phyloP scores from a whole-genome alignment of 1,284 basidiomycete genomes.

The Cutaneotrichosporon spelunceum region DNA sequence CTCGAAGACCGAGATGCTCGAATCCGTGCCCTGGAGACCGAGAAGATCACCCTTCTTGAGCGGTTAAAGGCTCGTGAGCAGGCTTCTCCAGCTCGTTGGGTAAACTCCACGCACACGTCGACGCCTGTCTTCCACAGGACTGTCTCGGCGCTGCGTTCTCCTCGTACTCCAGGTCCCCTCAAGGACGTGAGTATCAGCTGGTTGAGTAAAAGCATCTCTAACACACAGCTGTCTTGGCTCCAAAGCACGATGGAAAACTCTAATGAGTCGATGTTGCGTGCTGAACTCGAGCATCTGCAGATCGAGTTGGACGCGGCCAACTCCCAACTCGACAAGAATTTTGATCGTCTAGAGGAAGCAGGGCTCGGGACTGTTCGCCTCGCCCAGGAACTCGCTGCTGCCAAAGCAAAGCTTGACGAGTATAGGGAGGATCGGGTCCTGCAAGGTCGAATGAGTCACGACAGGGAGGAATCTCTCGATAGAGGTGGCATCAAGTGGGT shows the following conservation, averaged over 20 bases:
- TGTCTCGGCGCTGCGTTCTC: constrained; percentile 40
- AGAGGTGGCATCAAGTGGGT: constrained; percentile 13
- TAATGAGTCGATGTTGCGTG: constrained; percentile 47
- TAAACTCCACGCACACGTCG: constrained; percentile 10
- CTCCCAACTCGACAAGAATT: constrained; percentile 53
- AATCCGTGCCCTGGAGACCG: constrained; percentile 43
- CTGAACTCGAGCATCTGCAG: constrained; percentile 52
- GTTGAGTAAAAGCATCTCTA: background rate
- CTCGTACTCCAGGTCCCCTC: constrained; percentile 46
- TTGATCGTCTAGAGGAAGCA: constrained; percentile 51
- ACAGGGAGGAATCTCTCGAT: constrained; percentile 21
- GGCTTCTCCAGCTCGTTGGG: constrained; percentile 11
- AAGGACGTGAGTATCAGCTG: constrained; percentile 38
- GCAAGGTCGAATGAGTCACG: constrained; percentile 31
- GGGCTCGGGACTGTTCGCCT: constrained; percentile 49
- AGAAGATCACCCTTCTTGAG: constrained; percentile 39
- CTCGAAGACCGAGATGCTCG: constrained; percentile 39
- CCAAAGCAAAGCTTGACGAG: constrained; percentile 41
- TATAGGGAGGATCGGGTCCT: constrained; percentile 48
- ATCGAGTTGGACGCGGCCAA: constrained; percentile 51
- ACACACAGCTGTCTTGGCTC: constrained; percentile 45
- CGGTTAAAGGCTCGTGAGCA: constrained; percentile 16
- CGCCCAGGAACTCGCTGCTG: constrained; percentile 50
- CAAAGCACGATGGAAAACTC: constrained; percentile 40
- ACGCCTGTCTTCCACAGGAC: constrained; percentile 42